Evolutionary conservation across 495 filamentous ascomycete species (phyloP).

Genomic region (Aspergillus asperescens): DNA sequence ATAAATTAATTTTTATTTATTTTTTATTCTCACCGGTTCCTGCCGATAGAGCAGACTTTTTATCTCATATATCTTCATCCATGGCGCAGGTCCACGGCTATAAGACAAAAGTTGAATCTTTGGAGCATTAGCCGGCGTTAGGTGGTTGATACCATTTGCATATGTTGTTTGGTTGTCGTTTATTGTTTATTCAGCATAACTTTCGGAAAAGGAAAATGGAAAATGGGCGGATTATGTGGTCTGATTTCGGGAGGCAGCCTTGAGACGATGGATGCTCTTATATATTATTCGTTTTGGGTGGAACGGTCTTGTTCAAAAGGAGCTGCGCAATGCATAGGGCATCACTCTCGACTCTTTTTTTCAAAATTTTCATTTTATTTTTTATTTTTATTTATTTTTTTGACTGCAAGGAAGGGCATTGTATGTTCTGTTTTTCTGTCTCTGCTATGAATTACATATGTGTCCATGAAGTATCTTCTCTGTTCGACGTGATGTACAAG

Average conservation of each 20-base stretch:
- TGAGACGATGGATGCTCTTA: no score
- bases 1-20: no score
- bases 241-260: conserved; percentile 8
- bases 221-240: conserved; percentile 6
- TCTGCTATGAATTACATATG: no score
- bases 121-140: conserved; percentile 26
- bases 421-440: no score
- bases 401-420: background rate
- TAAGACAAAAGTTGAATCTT: conserved; percentile 20
- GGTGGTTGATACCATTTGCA: conserved; percentile 28
- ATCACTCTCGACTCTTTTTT: conserved; percentile 11
- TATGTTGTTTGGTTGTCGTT: conserved; percentile 12
- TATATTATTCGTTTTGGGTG: background rate
- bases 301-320: background rate
- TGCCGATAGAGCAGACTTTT: conserved; percentile 3
- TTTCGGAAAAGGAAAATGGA: conserved; percentile 11
- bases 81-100: conserved; percentile 12
- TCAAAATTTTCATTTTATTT: background rate
- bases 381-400: background rate
- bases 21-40: conserved; percentile 4
- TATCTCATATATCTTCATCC: conserved; percentile 5
- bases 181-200: background rate
- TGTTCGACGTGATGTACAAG: background rate
- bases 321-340: conserved; percentile 2
- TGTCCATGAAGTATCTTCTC: no score